Base-by-base conservation (phyloP, 2,329 filamentous ascomycete species). In the Stenocarpella maydis region DNA sequence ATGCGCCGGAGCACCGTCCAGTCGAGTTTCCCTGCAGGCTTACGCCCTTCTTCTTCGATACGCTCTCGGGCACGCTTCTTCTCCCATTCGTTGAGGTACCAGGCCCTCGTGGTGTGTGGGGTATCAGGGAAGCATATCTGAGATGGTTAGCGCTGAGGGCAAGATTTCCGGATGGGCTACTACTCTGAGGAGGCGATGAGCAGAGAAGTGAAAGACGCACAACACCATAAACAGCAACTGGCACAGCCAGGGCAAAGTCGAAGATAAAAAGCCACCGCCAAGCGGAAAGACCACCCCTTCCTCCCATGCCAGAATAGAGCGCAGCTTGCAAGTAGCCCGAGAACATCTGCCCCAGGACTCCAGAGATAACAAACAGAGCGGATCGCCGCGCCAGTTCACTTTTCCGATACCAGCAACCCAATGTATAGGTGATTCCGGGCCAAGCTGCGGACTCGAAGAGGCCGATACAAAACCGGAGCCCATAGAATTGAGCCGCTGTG, bases 251-350 rank as follows among this genome's bases (percentile, higher is more conserved):
- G n/a, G n/a, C n/a, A 12, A 24, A 1, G 19, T 4, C 75, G 24
- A 76, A 70, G 43, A 78, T 74, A 53, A 77, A 78, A 19, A 78
- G 72, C 77, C 77, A 78, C n/a, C 77, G 69, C 78, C 78, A 79
- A 2, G 78, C 77, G 6, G 76, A 75, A 3, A 78, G 66, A 0
- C 77, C 78, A 19, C 74, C 69, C 9, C 70, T 69, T 2, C 77
- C 77, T 60, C 79, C 65, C 14, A 80, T 70, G 19, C 73, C 73
- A 37, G 74, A 65, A 43, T 78, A 75, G 9, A 77, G 72, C 2
- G 73, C 76, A 2, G 76, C 76, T 41, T 78, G 76, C n/a, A 80
- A 66, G 60, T 76, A 78, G 3, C 78, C 77, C 26, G 73, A 72
- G 45, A 75, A 75, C 8, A 75, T 71, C 2, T 73, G 72, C 0